Evolutionary conservation across 306 rosid genomes (phyloP).

Genomic region (Vigna trinervia): DNA sequence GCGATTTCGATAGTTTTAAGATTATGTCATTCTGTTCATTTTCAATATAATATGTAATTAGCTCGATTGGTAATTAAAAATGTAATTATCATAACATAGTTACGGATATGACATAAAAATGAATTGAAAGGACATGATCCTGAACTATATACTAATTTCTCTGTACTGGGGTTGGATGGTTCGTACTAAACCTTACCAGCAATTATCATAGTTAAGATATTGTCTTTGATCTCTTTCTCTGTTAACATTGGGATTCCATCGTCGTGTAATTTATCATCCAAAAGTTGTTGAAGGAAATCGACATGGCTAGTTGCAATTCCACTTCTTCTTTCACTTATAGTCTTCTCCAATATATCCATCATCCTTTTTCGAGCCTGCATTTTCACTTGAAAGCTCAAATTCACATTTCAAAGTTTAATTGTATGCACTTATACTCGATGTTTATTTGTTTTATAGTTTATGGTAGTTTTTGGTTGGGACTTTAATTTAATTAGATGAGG

Average conservation of each 20-base stretch:
- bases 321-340: conserved; percentile 63
- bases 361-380: conserved; percentile 75
- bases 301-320: conserved; percentile 37
- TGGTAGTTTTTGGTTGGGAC: too few relatives aligned
- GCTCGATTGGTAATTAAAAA: too few relatives aligned
- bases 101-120: too few relatives aligned
- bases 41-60: too few relatives aligned
- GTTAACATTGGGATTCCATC: conserved; percentile 47
- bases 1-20: conserved; percentile 49
- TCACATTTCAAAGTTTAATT: background rate
- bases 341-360: conserved; percentile 61
- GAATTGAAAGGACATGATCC: too few relatives aligned
- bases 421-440: too few relatives aligned
- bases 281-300: conserved; percentile 68
- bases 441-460: too few relatives aligned
- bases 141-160: too few relatives aligned
- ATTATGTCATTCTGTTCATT: too few relatives aligned
- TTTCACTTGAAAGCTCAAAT: conserved; percentile 26
- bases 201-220: conserved; percentile 82
- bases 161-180: background rate
- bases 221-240: conserved; percentile 79
- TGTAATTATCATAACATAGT: too few relatives aligned
- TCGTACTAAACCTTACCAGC: conserved; percentile 53
- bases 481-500: too few relatives aligned
- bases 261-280: conserved; percentile 45